phyloP scores from a whole-genome alignment of 2,329 filamentous ascomycete species.

The Chrysosporium keratinophilum region DNA sequence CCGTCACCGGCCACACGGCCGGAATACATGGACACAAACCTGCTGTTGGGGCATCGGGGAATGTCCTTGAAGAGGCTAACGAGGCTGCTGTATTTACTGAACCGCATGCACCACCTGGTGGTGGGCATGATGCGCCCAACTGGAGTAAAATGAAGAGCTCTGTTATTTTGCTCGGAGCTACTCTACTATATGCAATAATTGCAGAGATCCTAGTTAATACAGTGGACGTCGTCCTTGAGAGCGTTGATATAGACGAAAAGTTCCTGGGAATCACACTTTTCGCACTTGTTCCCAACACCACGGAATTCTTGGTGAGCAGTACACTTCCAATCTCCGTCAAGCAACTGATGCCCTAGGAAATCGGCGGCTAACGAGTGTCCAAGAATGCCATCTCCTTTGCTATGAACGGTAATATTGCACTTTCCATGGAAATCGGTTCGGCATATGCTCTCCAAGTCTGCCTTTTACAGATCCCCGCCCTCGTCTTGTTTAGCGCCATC shows the following conservation, averaged over 20 bases:
- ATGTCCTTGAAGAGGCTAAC: conserved; percentile 41
- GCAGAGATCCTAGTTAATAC: conserved; percentile 95
- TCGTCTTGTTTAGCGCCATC: conserved; percentile 82
- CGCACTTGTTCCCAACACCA: conserved; percentile 93
- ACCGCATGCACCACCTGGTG: conserved; percentile 45
- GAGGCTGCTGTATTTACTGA: conserved; percentile 23
- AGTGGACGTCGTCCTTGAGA: conserved; percentile 88
- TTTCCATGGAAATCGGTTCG: conserved; percentile 98
- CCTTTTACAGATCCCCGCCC: conserved; percentile 80
- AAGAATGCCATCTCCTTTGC: conserved; percentile 97
- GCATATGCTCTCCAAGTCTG: conserved; percentile 95
- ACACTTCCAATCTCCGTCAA: not conserved
- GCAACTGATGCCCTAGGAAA: not conserved
- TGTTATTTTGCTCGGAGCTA: conserved; percentile 78
- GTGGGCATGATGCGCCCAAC: conserved; percentile 95
- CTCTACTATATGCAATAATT: conserved; percentile 87
- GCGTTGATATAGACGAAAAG: conserved; percentile 88
- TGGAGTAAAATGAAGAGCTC: conserved; percentile 90
- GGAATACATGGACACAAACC: conserved; percentile 28
- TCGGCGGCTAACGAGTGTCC: not conserved
- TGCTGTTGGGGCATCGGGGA: conserved; percentile 27
- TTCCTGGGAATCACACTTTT: conserved; percentile 95
- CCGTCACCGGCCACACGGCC: conserved; percentile 29
- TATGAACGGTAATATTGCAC: conserved; percentile 97
- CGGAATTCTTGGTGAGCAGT: conserved; percentile 74